phyloP scores from a whole-genome alignment of 2,329 filamentous ascomycete species.

The Trichothecium sympodiale region DNA sequence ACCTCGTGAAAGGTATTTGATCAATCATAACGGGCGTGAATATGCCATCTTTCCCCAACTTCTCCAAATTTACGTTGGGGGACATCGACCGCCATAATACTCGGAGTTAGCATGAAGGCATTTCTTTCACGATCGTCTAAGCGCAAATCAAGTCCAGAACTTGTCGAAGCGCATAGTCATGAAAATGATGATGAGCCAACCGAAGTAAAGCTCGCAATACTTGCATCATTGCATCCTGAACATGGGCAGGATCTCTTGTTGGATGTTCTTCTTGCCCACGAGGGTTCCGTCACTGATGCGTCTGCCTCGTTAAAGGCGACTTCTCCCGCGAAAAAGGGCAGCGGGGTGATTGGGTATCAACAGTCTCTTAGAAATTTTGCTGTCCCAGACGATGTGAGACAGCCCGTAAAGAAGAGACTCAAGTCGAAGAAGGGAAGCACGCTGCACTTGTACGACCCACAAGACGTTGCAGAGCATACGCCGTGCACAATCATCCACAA shows the following conservation, averaged over 20 bases:
- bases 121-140: conserved; percentile 42
- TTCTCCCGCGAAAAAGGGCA: conserved; percentile 20
- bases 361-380: conserved; percentile 49
- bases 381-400: conserved; percentile 4
- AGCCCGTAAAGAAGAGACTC: conserved; percentile 32
- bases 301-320: conserved; percentile 39
- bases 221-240: conserved; percentile 64
- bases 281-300: conserved; percentile 63
- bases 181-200: conserved; percentile 61
- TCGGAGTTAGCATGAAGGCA: conserved; percentile 36
- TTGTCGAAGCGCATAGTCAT: conserved; percentile 10
- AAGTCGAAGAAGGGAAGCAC: conserved; percentile 71
- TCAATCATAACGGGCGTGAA: no score
- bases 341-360: conserved; percentile 40
- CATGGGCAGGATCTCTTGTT: conserved; percentile 57
- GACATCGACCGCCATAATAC: no score
- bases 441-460: conserved; percentile 69
- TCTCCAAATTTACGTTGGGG: no score
- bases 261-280: conserved; percentile 65
- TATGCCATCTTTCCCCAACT: no score
- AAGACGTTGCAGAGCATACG: conserved; percentile 71
- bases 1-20: no score
- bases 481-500: conserved; percentile 90
- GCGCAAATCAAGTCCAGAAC: conserved; percentile 27
- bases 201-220: conserved; percentile 75